These are phyloP conservation scores for Scopulariopsis brevicaulis DNA, from an alignment of 2,329 filamentous ascomycete genomes.

Conservation along the genomic window DNA sequence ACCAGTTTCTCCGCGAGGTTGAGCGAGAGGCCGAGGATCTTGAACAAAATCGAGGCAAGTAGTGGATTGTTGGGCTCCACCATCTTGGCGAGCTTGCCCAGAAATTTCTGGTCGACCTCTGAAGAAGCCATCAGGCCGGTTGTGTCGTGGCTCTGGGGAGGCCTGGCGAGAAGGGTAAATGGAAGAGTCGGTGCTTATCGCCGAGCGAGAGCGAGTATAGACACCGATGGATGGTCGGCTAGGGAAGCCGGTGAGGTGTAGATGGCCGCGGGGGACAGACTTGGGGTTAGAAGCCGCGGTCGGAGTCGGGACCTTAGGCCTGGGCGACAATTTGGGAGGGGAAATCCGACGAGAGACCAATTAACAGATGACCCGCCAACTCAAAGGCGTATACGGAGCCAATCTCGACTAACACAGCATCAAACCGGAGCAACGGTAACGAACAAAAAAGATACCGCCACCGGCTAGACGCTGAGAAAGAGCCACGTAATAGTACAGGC, in stretches of 20 bases:
- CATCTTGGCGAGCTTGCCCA: constrained; percentile 75
- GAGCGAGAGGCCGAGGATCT: constrained; percentile 81
- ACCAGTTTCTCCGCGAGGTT: constrained; percentile 77
- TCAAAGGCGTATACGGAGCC: background rate
- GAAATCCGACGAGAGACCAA: background rate
- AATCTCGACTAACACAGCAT: background rate
- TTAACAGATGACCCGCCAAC: background rate
- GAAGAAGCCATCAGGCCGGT: constrained; percentile 71
- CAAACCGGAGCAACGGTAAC: background rate
- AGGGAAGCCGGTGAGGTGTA: background rate
- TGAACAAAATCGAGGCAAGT: constrained; percentile 74
- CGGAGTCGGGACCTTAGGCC: background rate
- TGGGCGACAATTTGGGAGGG: background rate
- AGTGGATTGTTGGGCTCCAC: constrained; percentile 69
- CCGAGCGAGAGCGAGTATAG: background rate
- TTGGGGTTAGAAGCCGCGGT: background rate
- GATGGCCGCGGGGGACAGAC: background rate
- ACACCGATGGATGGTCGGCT: background rate
- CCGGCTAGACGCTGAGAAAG: background rate
- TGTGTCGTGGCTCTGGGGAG: background rate
- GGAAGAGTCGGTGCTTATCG: background rate
- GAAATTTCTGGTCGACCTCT: constrained; percentile 94
- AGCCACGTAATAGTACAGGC: background rate
- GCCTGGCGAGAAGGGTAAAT: background rate
- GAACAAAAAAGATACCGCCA: background rate